Conservation (phyloP, 768 basidiomycete species). For the Crepidotus variabilis region DNA sequence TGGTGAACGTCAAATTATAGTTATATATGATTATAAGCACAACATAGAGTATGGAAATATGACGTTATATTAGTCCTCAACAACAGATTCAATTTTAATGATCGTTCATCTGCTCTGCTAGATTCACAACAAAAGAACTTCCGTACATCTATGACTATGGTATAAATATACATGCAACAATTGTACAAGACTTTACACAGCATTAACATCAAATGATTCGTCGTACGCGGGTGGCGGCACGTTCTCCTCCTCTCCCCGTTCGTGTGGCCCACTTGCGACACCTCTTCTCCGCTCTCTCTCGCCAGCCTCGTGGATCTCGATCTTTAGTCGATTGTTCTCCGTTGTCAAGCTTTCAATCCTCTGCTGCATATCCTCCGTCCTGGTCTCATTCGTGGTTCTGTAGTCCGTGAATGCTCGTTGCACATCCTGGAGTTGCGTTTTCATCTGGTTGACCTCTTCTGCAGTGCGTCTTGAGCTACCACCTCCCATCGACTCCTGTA, state of each 20-base stretch:
- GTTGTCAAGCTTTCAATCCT: constrained; percentile 21
- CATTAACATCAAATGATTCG: not conserved
- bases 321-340: constrained; percentile 25
- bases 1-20: no score
- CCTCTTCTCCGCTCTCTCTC: not conserved
- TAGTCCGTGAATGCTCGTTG: constrained; percentile 17
- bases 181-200: no score
- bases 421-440: constrained; percentile 25
- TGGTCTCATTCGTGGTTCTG: constrained; percentile 15
- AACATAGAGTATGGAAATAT: no score
- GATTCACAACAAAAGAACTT: no score
- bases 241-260: constrained; percentile 2
- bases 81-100: no score
- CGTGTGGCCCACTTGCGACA: not conserved
- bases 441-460: constrained; percentile 33
- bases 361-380: constrained; percentile 21
- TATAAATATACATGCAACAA: no score
- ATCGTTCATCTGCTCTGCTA: no score
- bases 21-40: no score
- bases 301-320: constrained; percentile 10
- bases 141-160: no score
- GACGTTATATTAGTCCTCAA: no score
- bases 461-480: constrained; percentile 22
- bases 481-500: constrained; percentile 26
- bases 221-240: constrained; percentile 32